Percentiles rank a stretch among this genome's conserved stretches.
phyloP scores from a whole-genome alignment of 2,329 filamentous ascomycete species.

The Kalmusia sp. region DNA sequence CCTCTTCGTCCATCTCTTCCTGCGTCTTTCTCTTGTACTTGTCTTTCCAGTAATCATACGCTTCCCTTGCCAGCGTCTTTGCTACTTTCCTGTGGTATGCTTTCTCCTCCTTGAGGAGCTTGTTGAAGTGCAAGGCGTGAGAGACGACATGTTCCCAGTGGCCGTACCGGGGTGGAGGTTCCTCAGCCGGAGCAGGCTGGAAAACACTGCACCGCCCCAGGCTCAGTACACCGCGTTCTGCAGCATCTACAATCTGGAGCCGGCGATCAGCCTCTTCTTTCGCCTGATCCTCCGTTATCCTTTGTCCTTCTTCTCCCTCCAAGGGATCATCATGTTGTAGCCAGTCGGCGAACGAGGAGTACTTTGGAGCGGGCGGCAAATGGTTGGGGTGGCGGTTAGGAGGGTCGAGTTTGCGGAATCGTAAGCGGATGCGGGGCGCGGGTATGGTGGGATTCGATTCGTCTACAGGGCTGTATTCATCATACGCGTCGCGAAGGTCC shows the following conservation, averaged over 20 bases:
- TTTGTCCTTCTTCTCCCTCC: slow-evolving; percentile 50
- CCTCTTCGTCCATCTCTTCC: slow-evolving; percentile 84
- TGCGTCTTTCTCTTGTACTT: slow-evolving; percentile 61
- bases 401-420: slow-evolving; percentile 59
- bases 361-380: slow-evolving; percentile 53
- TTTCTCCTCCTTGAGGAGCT: slow-evolving; percentile 80
- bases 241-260: slow-evolving; percentile 73
- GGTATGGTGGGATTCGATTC: slow-evolving; percentile 26
- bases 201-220: slow-evolving; percentile 74
- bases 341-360: slow-evolving; percentile 70
- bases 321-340: slow-evolving; percentile 59
- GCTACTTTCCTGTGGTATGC: slow-evolving; percentile 77
- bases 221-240: slow-evolving; percentile 78
- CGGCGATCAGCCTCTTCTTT: slow-evolving; percentile 73
- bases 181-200: slow-evolving; percentile 74
- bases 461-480: slow-evolving; percentile 25
- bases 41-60: slow-evolving; percentile 75
- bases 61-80: slow-evolving; percentile 80
- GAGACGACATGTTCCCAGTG: slow-evolving; percentile 84
- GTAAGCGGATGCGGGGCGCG: slow-evolving; percentile 53
- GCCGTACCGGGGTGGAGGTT: slow-evolving; percentile 81
- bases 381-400: slow-evolving; percentile 61
- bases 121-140: slow-evolving; percentile 81
- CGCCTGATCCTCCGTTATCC: slow-evolving; percentile 39
- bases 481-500: slow-evolving; percentile 27